Percentiles rank a stretch among this genome's conserved stretches.
phyloP scores from a whole-genome alignment of 768 basidiomycete species.

The Lyophyllum shimeji region DNA sequence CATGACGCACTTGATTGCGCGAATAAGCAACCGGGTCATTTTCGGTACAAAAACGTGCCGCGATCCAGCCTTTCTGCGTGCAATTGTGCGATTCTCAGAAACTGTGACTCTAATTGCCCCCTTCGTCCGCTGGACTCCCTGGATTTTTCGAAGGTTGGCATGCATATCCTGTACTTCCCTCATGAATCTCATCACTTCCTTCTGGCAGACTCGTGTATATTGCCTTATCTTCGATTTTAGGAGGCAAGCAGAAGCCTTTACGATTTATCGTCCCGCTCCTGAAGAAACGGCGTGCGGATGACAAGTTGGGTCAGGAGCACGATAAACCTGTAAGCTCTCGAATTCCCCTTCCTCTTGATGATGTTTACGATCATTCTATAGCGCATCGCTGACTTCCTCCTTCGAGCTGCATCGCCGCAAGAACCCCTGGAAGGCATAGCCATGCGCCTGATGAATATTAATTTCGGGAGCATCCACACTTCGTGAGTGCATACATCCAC shows the following conservation, averaged over 20 bases:
- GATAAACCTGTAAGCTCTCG: constrained; percentile 24
- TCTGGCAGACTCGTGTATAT: constrained; percentile 29
- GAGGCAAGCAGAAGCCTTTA: constrained; percentile 31
- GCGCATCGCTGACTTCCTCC: constrained; percentile 29
- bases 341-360: neutral
- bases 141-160: constrained; percentile 29
- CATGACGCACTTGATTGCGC: constrained; percentile 36
- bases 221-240: constrained; percentile 29
- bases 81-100: constrained; percentile 34
- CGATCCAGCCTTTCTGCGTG: constrained; percentile 32
- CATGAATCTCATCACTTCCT: neutral
- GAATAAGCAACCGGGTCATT: constrained; percentile 38
- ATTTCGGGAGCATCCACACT: constrained; percentile 40
- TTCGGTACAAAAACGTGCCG: constrained; percentile 35
- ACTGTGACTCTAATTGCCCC: constrained; percentile 32
- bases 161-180: neutral
- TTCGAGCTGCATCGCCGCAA: constrained; percentile 27
- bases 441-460: constrained; percentile 36
- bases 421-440: constrained; percentile 32
- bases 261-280: constrained; percentile 29
- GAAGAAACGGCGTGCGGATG: constrained; percentile 23
- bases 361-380: neutral
- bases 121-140: constrained; percentile 32
- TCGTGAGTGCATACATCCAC: constrained; percentile 23
- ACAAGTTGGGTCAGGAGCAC: constrained; percentile 21